These are phyloP conservation scores for Hypoxylon sp. DNA, from an alignment of 2,329 filamentous ascomycete genomes.

Conservation along the genomic window DNA sequence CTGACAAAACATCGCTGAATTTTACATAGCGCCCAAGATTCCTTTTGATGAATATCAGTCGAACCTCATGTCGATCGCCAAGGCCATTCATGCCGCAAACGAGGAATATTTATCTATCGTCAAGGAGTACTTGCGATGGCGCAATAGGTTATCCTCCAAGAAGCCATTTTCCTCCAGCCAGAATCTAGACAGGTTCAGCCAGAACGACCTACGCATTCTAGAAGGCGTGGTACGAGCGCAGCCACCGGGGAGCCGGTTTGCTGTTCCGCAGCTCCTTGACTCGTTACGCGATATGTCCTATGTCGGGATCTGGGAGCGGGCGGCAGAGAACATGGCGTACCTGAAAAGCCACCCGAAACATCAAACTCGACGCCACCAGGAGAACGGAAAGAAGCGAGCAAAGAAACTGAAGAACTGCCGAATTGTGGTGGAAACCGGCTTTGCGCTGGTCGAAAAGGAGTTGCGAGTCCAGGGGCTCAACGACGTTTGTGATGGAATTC, in stretches of 20 bases:
- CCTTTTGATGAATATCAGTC: conserved; percentile 14
- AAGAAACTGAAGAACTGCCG: conserved; percentile 18
- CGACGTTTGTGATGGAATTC: conserved; percentile 14
- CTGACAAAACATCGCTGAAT: conserved; percentile 1
- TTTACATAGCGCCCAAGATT: not conserved
- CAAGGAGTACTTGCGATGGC: conserved; percentile 26
- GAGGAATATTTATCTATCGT: conserved; percentile 30
- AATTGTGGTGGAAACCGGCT: conserved; percentile 1
- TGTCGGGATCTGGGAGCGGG: conserved; percentile 29
- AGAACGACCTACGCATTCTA: conserved; percentile 3
- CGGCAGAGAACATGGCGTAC: conserved; percentile 30
- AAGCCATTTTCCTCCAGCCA: conserved; percentile 1
- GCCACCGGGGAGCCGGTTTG: not conserved
- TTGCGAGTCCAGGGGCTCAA: conserved; percentile 10
- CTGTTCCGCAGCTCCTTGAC: conserved; percentile 9
- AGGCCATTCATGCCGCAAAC: conserved; percentile 23
- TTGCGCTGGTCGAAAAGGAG: conserved; percentile 15
- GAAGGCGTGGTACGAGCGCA: not conserved
- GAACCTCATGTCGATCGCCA: conserved; percentile 18
- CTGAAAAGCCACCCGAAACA: conserved; percentile 22
- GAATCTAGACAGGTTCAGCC: conserved; percentile 8
- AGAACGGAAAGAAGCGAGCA: conserved; percentile 16
- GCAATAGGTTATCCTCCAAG: not conserved
- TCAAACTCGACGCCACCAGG: conserved; percentile 15
- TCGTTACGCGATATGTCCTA: conserved; percentile 22